Evolutionary conservation across 352 stramenopile genomes (phyloP), one percentile per base, ranked within the genome.

Genomic region (Salisapilia sapeloensis): DNA sequence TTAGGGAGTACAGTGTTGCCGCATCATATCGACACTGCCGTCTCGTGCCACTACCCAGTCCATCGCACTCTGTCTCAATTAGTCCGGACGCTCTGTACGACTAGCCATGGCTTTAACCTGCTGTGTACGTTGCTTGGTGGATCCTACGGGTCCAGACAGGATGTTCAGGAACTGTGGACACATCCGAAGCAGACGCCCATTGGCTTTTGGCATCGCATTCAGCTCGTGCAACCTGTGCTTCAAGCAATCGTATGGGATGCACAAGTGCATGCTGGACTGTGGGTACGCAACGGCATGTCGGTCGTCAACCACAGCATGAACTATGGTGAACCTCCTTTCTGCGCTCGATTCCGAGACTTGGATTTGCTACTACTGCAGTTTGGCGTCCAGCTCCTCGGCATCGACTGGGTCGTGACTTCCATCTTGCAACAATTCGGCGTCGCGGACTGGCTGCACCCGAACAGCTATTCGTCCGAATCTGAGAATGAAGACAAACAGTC

Each of bases 251-350:
- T 90, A n/a, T 90, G 75, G 75, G 75, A 90, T 36, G 62, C 75
- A 11, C 70, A 90, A 44, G 75, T 90, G 1, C 75, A 90, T 36
- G 78, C 60, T 0, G 67, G 71, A 4, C 53, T 91, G 24, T 91
- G 75, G 75, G 66, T 85, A 9, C 71, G 75, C 20, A 91, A 91
- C 39, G 75, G 75, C 1, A 69, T 79, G 43, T 77, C 69, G 4
- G 67, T 91, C 24, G 58, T 86, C 18, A 91, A 85, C 36, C 75
- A 91, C 42, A 91, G 71, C 31, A 87, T 91, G 69, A 91, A 91
- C 42, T 91, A 91, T 40, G 75, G 71, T 7, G 75, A 91, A 30
- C 75, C 75, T n/a, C 70, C 70, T 12, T 91, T 85, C 39, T 91
- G 75, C 40, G 55, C 74, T 33, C 56, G 69, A 6, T 87, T 91